Percentiles rank a stretch among this genome's conserved stretches.
Evolutionary conservation across 2,329 filamentous ascomycete species (phyloP).

Genomic region (Clarireedia paspali): DNA sequence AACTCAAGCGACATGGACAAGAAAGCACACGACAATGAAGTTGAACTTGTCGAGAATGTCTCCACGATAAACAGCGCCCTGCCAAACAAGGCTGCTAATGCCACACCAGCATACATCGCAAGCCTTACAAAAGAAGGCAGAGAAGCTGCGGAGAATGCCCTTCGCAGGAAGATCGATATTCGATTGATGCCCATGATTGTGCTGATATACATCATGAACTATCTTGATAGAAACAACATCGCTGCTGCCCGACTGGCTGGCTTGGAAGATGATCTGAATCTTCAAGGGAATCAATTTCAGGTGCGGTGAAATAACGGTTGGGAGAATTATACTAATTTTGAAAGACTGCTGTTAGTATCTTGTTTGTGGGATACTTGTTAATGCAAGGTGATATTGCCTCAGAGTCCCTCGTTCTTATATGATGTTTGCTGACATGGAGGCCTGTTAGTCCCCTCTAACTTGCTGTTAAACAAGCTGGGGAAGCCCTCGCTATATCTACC

Average conservation of each 20-base stretch:
- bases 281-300: constrained; percentile 36
- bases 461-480: constrained; percentile 41
- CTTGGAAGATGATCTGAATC: constrained; percentile 35
- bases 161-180: constrained; percentile 58
- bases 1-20: neutral
- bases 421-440: neutral
- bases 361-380: constrained; percentile 33
- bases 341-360: constrained; percentile 34
- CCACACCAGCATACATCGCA: constrained; percentile 29
- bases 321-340: neutral
- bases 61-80: neutral
- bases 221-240: constrained; percentile 53
- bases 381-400: constrained; percentile 27
- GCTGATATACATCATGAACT: constrained; percentile 65
- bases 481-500: constrained; percentile 45
- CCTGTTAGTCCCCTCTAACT: constrained; percentile 36
- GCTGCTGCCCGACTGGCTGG: constrained; percentile 46
- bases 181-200: constrained; percentile 60
- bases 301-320: neutral
- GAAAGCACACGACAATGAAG: neutral
- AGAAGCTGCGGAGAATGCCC: constrained; percentile 42
- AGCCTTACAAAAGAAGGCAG: constrained; percentile 45
- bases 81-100: constrained; percentile 1
- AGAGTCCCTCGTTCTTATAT: too few species aligned
- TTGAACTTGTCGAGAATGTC: constrained; percentile 9